Evolutionary conservation across 108 stramenopile species (phyloP).

Genomic region (Pseudonitzschia multiseries): DNA sequence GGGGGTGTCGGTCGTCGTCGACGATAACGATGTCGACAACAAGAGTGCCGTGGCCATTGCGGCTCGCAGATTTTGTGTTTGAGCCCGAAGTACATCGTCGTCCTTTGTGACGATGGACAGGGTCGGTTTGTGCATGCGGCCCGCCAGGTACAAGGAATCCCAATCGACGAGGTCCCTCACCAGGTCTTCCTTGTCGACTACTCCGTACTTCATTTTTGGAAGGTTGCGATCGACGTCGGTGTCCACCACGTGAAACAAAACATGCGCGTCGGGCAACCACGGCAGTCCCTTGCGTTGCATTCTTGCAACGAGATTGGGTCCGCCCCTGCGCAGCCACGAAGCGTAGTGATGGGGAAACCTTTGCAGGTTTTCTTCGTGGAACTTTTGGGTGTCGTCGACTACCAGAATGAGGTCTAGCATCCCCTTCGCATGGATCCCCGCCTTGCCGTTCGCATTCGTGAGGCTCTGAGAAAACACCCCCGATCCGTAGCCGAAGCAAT

Average conservation of each 20-base stretch:
- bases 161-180: constrained; percentile 63
- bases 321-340: constrained; percentile 27
- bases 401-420: constrained; percentile 82
- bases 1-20: not conserved
- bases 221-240: not conserved
- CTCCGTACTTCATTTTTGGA: constrained; percentile 71
- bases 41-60: constrained; percentile 72
- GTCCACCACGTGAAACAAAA: constrained; percentile 35
- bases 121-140: constrained; percentile 83
- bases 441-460: not conserved
- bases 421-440: constrained; percentile 11
- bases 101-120: constrained; percentile 32
- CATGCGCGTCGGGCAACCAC: not conserved
- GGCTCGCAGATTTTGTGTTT: constrained; percentile 52
- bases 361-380: constrained; percentile 61
- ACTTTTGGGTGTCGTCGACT: constrained; percentile 51
- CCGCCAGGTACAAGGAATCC: constrained; percentile 79
- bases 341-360: constrained; percentile 71
- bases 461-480: constrained; percentile 72
- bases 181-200: constrained; percentile 61
- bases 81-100: constrained; percentile 45
- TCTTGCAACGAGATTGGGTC: constrained; percentile 13
- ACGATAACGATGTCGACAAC: constrained; percentile 16
- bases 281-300: constrained; percentile 27
- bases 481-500: constrained; percentile 85